phyloP scores from a whole-genome alignment of 2,329 filamentous ascomycete species.

The Ascochyta lentis region DNA sequence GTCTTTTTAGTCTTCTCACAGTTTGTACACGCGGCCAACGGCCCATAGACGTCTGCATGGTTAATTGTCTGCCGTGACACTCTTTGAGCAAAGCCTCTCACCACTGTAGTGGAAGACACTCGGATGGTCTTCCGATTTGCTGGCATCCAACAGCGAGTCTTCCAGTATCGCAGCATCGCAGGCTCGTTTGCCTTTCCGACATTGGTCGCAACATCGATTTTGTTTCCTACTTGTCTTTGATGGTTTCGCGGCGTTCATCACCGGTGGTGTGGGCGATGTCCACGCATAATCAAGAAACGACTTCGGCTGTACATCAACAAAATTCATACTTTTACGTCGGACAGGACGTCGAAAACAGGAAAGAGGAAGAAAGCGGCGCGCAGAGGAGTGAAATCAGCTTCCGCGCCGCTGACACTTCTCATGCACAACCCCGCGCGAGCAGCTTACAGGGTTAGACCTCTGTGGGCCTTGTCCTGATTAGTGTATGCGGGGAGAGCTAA shows the following conservation, averaged over 20 bases:
- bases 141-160: constrained; percentile 40
- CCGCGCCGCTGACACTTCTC: constrained; percentile 25
- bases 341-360: constrained; percentile 37
- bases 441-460: constrained; percentile 6
- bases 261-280: constrained; percentile 40
- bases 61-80: constrained; percentile 22
- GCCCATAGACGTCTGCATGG: constrained; percentile 42
- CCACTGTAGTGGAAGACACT: constrained; percentile 47
- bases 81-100: constrained; percentile 23
- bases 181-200: constrained; percentile 54
- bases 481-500: constrained; percentile 40
- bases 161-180: constrained; percentile 52
- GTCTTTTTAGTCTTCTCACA: constrained; percentile 54
- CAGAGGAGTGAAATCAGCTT: constrained; percentile 19
- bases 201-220: constrained; percentile 56
- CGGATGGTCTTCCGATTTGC: constrained; percentile 28
- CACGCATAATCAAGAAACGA: constrained; percentile 48
- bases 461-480: constrained; percentile 25
- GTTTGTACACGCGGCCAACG: constrained; percentile 50
- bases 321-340: constrained; percentile 42
- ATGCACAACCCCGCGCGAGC: constrained; percentile 39
- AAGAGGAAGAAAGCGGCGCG: constrained; percentile 29
- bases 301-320: constrained; percentile 45
- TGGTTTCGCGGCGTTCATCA: constrained; percentile 29
- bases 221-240: constrained; percentile 50